phyloP scores from a whole-genome alignment of 2,329 filamentous ascomycete genomes.

The Aspergillus hiratsukae region DNA sequence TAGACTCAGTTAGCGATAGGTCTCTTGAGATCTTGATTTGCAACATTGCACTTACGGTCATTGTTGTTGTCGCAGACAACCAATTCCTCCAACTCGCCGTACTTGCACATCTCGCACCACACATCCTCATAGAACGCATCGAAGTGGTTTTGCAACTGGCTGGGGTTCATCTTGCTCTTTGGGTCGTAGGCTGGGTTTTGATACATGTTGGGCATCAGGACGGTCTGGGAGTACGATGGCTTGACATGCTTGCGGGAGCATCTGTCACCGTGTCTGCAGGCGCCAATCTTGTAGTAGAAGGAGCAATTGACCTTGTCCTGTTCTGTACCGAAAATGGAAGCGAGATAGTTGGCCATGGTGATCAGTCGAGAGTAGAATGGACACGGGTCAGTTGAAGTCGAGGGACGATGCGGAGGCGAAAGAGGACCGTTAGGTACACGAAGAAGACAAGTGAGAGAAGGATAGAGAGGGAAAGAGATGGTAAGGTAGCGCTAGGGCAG shows the following conservation, averaged over 20 bases:
- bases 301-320: slow-evolving; percentile 99
- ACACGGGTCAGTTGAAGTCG: background rate
- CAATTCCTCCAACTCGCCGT: slow-evolving; percentile 93
- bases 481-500: slow-evolving; percentile 10
- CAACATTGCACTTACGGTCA: slow-evolving; percentile 62
- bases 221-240: slow-evolving; percentile 94
- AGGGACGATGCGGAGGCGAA: background rate
- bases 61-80: slow-evolving; percentile 99
- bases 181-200: slow-evolving; percentile 97
- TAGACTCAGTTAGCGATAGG: slow-evolving; percentile 11
- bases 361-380: background rate
- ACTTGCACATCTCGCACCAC: slow-evolving; percentile 99
- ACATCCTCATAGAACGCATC: slow-evolving; percentile 99
- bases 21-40: background rate
- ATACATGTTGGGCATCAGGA: slow-evolving; percentile 97
- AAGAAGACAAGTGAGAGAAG: background rate
- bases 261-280: slow-evolving; percentile 95
- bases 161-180: slow-evolving; percentile 93
- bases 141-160: slow-evolving; percentile 97
- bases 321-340: slow-evolving; percentile 98
- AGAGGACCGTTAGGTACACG: background rate
- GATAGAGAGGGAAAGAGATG: background rate
- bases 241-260: slow-evolving; percentile 99
- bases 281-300: slow-evolving; percentile 99
- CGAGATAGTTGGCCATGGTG: slow-evolving; percentile 93